Evolutionary conservation across 2,329 filamentous ascomycete genomes (phyloP).

Genomic region (Claviceps spartinae): DNA sequence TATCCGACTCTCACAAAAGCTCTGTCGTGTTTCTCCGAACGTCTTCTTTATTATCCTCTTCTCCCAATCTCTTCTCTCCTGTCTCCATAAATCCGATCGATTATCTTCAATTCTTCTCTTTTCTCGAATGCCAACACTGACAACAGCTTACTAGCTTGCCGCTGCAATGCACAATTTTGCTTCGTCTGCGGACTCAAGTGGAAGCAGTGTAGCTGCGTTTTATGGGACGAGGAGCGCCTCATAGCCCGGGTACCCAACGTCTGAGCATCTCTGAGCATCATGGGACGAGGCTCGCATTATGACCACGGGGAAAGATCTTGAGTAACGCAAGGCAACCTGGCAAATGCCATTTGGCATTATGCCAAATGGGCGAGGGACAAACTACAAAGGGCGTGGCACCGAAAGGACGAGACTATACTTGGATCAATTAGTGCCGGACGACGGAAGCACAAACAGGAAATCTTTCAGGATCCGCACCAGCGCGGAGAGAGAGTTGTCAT

Average conservation of each 20-base stretch:
- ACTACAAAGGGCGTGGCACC: too few relatives aligned
- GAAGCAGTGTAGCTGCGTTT: conserved; percentile 24
- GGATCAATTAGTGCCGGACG: too few relatives aligned
- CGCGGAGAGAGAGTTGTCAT: too few relatives aligned
- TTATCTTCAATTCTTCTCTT: neutral
- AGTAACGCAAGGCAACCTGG: too few relatives aligned
- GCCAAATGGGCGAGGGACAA: too few relatives aligned
- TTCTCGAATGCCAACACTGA: neutral
- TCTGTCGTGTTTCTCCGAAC: neutral
- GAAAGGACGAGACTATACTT: too few relatives aligned
- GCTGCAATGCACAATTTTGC: conserved; percentile 34
- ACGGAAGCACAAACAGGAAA: too few relatives aligned
- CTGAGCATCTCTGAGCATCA: too few relatives aligned
- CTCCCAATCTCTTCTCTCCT: neutral
- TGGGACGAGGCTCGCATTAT: conserved; percentile 14
- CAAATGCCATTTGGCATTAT: too few relatives aligned
- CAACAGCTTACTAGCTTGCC: conserved; percentile 23
- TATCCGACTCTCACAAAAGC: too few relatives aligned
- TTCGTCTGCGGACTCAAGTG: conserved; percentile 31
- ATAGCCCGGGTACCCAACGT: neutral
- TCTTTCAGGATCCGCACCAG: too few relatives aligned
- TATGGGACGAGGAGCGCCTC: conserved; percentile 22
- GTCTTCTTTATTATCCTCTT: neutral
- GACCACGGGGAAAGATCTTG: too few relatives aligned
- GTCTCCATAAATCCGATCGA: neutral